Percentiles rank a stretch among this genome's conserved stretches.
phyloP scores from a whole-genome alignment of 345 rosid species.

The Citrus trifoliata region DNA sequence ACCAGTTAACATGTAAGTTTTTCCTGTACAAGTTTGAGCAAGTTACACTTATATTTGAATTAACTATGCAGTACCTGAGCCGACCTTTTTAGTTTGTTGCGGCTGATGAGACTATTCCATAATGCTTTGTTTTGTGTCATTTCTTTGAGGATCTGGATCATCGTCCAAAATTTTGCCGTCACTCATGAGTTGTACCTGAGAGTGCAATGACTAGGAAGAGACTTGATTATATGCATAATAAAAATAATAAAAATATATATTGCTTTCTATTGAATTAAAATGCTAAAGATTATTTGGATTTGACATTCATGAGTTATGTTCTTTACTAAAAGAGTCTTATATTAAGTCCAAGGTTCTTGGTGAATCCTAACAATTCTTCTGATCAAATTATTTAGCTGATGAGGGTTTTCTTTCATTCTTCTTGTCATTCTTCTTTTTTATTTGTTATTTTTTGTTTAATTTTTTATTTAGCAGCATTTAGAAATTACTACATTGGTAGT shows the following conservation, averaged over 20 bases:
- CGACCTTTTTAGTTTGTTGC: neutral
- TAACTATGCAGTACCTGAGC: neutral
- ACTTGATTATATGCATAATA: neutral
- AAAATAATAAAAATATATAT: neutral
- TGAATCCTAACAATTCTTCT: neutral
- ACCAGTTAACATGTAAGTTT: constrained; percentile 73
- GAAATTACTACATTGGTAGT: neutral
- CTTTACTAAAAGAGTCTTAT: neutral
- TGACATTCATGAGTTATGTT: neutral
- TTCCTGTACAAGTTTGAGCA: constrained; percentile 1
- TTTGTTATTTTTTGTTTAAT: no score
- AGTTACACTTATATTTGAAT: neutral
- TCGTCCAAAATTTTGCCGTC: neutral
- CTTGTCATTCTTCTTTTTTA: no score
- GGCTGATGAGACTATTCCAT: no score
- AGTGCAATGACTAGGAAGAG: neutral
- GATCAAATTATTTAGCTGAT: no score
- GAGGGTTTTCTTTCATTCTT: neutral
- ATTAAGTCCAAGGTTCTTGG: no score
- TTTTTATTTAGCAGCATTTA: neutral
- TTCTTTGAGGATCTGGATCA: neutral
- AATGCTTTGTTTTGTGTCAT: no score
- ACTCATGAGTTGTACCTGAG: neutral
- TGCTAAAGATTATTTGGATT: neutral
- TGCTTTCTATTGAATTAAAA: neutral